Evolutionary conservation across 371 early-diverging fungal genomes (phyloP).

Genomic region (Actinomortierella wolfii): DNA sequence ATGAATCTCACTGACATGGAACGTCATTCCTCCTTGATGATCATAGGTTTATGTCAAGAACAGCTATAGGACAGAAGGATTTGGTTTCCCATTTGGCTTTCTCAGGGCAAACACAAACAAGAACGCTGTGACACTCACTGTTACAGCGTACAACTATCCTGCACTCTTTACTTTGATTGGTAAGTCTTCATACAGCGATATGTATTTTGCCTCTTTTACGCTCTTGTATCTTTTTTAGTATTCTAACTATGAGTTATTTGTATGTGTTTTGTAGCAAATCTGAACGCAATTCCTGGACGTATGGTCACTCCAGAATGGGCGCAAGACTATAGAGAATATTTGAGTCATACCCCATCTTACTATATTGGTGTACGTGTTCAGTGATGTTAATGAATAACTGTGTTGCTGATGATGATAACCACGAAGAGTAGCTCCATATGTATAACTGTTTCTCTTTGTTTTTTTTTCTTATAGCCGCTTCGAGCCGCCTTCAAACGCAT

Average conservation of each 20-base stretch:
- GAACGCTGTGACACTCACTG: slow-evolving; percentile 67
- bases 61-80: slow-evolving; percentile 54
- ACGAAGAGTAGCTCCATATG: too few relatives aligned
- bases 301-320: slow-evolving; percentile 50
- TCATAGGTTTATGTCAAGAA: slow-evolving; percentile 62
- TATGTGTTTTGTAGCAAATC: slow-evolving; percentile 9
- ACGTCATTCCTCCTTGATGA: slow-evolving; percentile 2
- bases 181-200: slow-evolving; percentile 23
- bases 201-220: slow-evolving; percentile 5
- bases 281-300: slow-evolving; percentile 25
- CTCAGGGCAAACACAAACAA: slow-evolving; percentile 62
- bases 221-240: not conserved
- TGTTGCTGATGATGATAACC: too few relatives aligned
- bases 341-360: slow-evolving; percentile 61
- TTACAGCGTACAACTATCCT: slow-evolving; percentile 74
- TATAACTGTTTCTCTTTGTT: slow-evolving; percentile 23
- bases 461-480: slow-evolving; percentile 46
- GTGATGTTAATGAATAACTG: too few relatives aligned
- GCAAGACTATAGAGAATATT: slow-evolving; percentile 58
- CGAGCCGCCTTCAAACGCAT: slow-evolving; percentile 48
- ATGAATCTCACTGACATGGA: too few relatives aligned
- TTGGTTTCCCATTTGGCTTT: slow-evolving; percentile 75
- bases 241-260: not conserved
- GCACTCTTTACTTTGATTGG: slow-evolving; percentile 63
- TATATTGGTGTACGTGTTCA: slow-evolving; percentile 49